Base-by-base conservation (phyloP, 78 protist genomes). In the Pelomyxa schiedti region DNA sequence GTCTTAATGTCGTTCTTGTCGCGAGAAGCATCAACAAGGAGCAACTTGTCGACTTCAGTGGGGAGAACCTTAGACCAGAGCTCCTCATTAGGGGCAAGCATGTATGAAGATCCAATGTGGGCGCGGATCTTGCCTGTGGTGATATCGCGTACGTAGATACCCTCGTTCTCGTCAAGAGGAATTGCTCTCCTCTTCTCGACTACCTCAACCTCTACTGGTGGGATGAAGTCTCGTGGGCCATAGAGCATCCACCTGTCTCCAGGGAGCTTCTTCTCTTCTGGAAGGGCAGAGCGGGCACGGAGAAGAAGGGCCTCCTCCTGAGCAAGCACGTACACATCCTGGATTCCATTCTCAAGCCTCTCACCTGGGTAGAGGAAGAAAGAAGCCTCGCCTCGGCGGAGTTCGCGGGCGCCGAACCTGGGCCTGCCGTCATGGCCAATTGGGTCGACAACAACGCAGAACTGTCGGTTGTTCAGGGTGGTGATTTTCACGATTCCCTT, bases 351-450 rank as follows among this genome's bases (percentile, higher is more conserved):
- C 67, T 81, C 84, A n/a, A 90, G 88, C 36, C 77, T 39, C 82
- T 90, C 94, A 40, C 94, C 94, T 58, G 94, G 94, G 16, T 76
- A 38, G 42, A 90, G 70, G 89, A 90, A 90, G 89, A 90, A 90
- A 8, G 85, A 70, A 30, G 29, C 39, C 42, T 80, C 90, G 69
- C 94, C 94, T 32, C 43, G 37, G 35, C 80, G 75, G 58, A 89
- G 47, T 39, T 79, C 80, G 39, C 75, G 63, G 76, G 78, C 72
- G n/a, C 93, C 93, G 28, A 89, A 42, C n/a, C 8, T 42, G 64
- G 72, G 82, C 40, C 66, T 40, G 30, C 91, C 91, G 2, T 36
- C 82, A 77, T 70, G 39, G 74, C 76, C 70, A 35, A 81, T 26
- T 66, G 94, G 90, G 43, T 86, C 72, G 47, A 81, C 69, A 30